Evolutionary conservation across 805 yeast species (phyloP).

Genomic region (Ogataea naganishii): DNA sequence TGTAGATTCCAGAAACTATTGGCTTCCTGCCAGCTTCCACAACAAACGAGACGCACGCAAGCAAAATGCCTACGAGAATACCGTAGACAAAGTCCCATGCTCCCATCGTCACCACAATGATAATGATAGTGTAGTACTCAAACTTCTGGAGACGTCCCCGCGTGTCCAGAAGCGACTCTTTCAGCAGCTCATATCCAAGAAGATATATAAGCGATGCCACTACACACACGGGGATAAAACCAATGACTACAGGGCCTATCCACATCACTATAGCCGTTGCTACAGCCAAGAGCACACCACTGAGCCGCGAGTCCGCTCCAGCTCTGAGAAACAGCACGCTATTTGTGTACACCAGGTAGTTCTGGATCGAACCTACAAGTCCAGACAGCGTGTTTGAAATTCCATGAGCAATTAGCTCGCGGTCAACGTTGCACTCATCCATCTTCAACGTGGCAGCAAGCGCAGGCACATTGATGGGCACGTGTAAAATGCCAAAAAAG

Average conservation of each 20-base stretch:
- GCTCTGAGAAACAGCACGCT: constrained; percentile 86
- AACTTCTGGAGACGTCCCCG: constrained; percentile 62
- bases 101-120: constrained; percentile 93
- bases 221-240: constrained; percentile 90
- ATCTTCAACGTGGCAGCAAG: constrained; percentile 83
- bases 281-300: constrained; percentile 82
- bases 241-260: constrained; percentile 87
- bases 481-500: constrained; percentile 91
- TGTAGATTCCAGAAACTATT: constrained; percentile 71
- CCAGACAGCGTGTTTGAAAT: constrained; percentile 84
- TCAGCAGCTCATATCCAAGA: constrained; percentile 81
- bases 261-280: constrained; percentile 79
- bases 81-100: constrained; percentile 92
- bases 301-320: constrained; percentile 84
- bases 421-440: constrained; percentile 82
- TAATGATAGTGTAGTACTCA: constrained; percentile 77
- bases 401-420: constrained; percentile 94
- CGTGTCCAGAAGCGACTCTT: constrained; percentile 83
- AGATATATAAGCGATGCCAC: constrained; percentile 89
- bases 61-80: constrained; percentile 77
- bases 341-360: constrained; percentile 91
- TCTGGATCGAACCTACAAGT: constrained; percentile 78
- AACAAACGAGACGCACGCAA: constrained; percentile 94
- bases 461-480: constrained; percentile 97
- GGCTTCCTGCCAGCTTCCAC: constrained; percentile 82